A percentile compares a stretch with the other conserved stretches of the same genome.
These are phyloP conservation scores for Ploettnerulaceae sp. DNA, from an alignment of 2,329 filamentous ascomycete species.

Conservation along the genomic window DNA sequence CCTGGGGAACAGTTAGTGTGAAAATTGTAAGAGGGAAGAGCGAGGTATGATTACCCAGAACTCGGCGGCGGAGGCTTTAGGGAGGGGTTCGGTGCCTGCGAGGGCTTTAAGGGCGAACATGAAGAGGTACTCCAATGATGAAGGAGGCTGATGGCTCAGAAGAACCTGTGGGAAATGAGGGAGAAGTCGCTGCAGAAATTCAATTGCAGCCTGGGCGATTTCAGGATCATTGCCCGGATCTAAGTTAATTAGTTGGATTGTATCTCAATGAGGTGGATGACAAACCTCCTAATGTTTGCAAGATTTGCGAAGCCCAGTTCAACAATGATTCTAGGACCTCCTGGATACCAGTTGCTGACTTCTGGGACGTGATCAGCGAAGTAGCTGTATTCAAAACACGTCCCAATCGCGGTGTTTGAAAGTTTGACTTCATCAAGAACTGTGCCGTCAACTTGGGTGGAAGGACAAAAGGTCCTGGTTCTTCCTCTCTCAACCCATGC, in stretches of 20 bases:
- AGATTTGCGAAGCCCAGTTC: conserved; percentile 56
- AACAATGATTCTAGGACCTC: conserved; percentile 49
- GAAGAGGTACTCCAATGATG: conserved; percentile 61
- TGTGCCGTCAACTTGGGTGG: conserved; percentile 59
- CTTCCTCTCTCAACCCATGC: conserved; percentile 69
- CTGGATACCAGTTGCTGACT: conserved; percentile 42
- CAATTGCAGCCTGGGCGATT: conserved; percentile 67
- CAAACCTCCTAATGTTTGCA: conserved; percentile 53
- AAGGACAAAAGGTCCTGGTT: conserved; percentile 74
- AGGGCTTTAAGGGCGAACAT: conserved; percentile 67
- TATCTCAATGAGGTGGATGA: not conserved
- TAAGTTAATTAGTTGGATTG: conserved; percentile 21
- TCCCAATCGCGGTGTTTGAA: conserved; percentile 51
- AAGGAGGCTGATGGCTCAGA: conserved; percentile 50
- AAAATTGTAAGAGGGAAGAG: not conserved
- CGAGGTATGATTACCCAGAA: conserved; percentile 59
- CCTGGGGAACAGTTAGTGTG: conserved; percentile 37
- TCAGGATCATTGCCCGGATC: conserved; percentile 63
- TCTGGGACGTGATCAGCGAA: conserved; percentile 60
- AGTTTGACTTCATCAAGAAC: conserved; percentile 56
- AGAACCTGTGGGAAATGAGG: conserved; percentile 57
- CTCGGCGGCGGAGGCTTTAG: conserved; percentile 67
- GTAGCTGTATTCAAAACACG: conserved; percentile 67
- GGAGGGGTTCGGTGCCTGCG: conserved; percentile 65
- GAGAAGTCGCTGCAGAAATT: conserved; percentile 63